These are phyloP conservation scores for Pleurotus giganteus DNA, from an alignment of 768 basidiomycete genomes.

Conservation along the genomic window DNA sequence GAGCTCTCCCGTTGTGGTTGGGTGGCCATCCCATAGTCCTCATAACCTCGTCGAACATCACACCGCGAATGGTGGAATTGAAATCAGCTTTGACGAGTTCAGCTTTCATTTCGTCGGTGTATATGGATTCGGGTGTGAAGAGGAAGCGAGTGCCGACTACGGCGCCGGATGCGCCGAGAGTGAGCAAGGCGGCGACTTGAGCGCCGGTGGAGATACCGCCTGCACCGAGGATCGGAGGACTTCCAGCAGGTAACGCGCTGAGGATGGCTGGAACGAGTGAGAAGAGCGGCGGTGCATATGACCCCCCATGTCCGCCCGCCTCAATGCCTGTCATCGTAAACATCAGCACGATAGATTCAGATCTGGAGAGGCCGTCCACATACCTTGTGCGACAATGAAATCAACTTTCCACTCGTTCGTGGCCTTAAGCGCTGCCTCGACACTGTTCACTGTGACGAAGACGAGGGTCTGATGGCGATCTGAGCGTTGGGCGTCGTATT, in stretches of 20 bases:
- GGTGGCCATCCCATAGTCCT: slow-evolving; percentile 37
- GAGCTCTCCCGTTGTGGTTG: slow-evolving; percentile 38
- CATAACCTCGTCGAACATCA: slow-evolving; percentile 38
- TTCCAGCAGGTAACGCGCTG: slow-evolving; percentile 22
- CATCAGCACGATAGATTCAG: neutral
- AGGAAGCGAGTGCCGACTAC: slow-evolving; percentile 49
- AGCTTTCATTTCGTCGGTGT: slow-evolving; percentile 34
- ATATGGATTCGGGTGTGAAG: slow-evolving; percentile 42
- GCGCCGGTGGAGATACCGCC: slow-evolving; percentile 47
- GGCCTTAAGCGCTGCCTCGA: slow-evolving; percentile 43
- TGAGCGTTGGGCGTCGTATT: slow-evolving; percentile 30
- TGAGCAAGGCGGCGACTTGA: slow-evolving; percentile 39
- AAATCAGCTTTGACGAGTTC: slow-evolving; percentile 32
- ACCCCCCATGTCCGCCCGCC: slow-evolving; percentile 46
- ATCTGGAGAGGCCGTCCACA: neutral
- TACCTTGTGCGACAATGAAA: slow-evolving; percentile 55
- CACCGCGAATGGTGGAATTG: slow-evolving; percentile 32
- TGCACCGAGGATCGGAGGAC: slow-evolving; percentile 41
- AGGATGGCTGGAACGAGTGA: slow-evolving; percentile 35
- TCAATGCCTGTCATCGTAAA: slow-evolving; percentile 37
- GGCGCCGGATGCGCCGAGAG: slow-evolving; percentile 42
- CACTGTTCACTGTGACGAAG: slow-evolving; percentile 43
- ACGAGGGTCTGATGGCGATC: slow-evolving; percentile 26
- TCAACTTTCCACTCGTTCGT: slow-evolving; percentile 46
- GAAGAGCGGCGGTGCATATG: slow-evolving; percentile 34